Base-by-base conservation (phyloP, 2,329 filamentous ascomycete species). In the Calonectria henricotiae region DNA sequence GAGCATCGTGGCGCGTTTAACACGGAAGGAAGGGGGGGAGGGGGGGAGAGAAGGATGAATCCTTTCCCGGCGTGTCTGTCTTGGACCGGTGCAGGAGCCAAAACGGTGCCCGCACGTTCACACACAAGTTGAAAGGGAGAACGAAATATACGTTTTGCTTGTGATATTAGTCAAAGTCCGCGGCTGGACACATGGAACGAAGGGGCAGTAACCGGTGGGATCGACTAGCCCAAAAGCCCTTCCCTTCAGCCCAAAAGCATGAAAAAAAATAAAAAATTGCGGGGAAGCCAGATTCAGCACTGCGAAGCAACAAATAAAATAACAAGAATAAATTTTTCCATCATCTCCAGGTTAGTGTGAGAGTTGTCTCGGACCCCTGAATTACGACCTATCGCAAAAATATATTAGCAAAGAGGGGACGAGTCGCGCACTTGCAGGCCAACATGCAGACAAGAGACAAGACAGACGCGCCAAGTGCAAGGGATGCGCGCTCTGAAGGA, bases 381-480 rank as follows among this genome's bases (percentile, higher is more conserved):
- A 58, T 55, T 63, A 32, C 41, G 54, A 66, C 60, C 32, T 66
- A 41, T 66, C 64, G 49, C 37, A 64, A 65, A 43, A 23, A 58
- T 54, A 54, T 43, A 58, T 58, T 35, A 47, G 51, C 63, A 51
- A 51, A 66, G 20, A 43, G 32, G 20, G 30, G 23, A 64, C 62
- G 12, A 55, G 32, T 35, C 41, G 47, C 46, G 47, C 64, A 61
- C 55, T 11, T 25, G 55, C 55, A 61, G 55, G 11, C 27, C 11
- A 58, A 46, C 58, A 44, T n/a, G 32, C 47, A 27, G 13, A 41
- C 64, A 44, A 17, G 44, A 47, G 51, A 55, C 51, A 65, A 37
- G 17, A 23, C 41, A 61, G 55, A 41, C 55, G 55, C 51, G 32
- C 32, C 20, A 23, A 37, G 55, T n/a, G 55, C 55, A 55, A 55